phyloP scores from a whole-genome alignment of 2,329 filamentous ascomycete genomes.

The Penicillium sp. region DNA sequence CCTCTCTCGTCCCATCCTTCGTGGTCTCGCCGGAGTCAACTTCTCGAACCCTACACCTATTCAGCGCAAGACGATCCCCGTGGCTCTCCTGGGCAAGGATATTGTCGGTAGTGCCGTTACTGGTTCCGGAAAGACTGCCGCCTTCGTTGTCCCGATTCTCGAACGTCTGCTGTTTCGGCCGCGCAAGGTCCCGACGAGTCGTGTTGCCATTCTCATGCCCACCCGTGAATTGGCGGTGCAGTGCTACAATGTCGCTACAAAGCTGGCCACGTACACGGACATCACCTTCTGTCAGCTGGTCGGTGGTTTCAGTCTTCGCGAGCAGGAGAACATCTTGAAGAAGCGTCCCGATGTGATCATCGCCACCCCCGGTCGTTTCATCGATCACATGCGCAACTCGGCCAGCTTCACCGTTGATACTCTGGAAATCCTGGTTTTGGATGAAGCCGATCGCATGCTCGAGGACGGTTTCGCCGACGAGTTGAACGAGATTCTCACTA shows the following conservation, averaged over 20 bases:
- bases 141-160: constrained; percentile 89
- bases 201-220: constrained; percentile 90
- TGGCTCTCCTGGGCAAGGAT: constrained; percentile 87
- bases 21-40: constrained; percentile 74
- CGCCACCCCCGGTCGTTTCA: constrained; percentile 94
- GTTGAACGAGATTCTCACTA: constrained; percentile 88
- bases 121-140: constrained; percentile 94
- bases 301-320: constrained; percentile 84
- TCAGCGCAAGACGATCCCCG: constrained; percentile 84
- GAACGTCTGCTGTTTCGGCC: constrained; percentile 90
- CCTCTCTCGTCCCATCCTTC: constrained; percentile 82
- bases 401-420: constrained; percentile 84
- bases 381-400: constrained; percentile 98
- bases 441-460: constrained; percentile 97
- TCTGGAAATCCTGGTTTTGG: constrained; percentile 87
- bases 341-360: constrained; percentile 94
- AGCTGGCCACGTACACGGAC: constrained; percentile 82
- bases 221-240: constrained; percentile 96
- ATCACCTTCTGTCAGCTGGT: constrained; percentile 93
- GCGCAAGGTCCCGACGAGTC: constrained; percentile 86
- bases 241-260: constrained; percentile 85
- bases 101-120: constrained; percentile 93
- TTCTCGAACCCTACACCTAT: constrained; percentile 90
- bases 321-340: constrained; percentile 82
- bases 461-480: constrained; percentile 97